Evolutionary conservation across 441 rosid species (phyloP).

Genomic region (Syzygium syzygioides): DNA sequence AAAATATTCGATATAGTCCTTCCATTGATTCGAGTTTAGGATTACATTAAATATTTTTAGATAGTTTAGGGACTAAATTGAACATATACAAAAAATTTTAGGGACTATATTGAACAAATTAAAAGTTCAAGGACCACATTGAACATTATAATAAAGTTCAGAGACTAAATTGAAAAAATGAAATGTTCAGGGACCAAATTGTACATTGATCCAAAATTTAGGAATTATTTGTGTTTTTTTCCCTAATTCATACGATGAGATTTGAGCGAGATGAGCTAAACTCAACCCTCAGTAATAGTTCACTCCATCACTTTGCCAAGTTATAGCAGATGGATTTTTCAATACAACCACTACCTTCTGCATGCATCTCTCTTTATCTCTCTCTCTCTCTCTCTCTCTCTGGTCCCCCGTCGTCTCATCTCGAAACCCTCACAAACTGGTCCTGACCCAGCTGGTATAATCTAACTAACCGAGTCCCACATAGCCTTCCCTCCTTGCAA

Average conservation of each 20-base stretch:
- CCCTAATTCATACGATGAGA: not conserved
- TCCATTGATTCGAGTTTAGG: too few relatives aligned
- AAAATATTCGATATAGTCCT: too few relatives aligned
- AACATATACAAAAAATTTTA: too few relatives aligned
- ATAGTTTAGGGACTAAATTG: too few relatives aligned
- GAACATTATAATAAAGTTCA: too few relatives aligned
- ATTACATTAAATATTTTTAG: too few relatives aligned
- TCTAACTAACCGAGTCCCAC: not conserved
- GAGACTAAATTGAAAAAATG: too few relatives aligned
- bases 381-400: conserved; percentile 5
- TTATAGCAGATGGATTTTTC: not conserved
- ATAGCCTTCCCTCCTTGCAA: not conserved
- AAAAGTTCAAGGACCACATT: too few relatives aligned
- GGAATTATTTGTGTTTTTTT: too few relatives aligned
- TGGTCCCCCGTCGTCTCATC: conserved; percentile 1
- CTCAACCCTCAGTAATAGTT: not conserved
- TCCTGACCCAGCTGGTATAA: not conserved
- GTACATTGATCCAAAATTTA: accelerated
- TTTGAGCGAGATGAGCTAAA: not conserved
- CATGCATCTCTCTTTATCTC: conserved; percentile 9
- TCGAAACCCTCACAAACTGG: not conserved
- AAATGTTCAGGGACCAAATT: too few relatives aligned
- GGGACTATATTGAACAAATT: too few relatives aligned
- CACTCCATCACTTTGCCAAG: not conserved
- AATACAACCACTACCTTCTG: not conserved